Percentiles rank a stretch among this genome's conserved stretches.
Conservation (phyloP, 805 yeast species). For the Yarrowia sp. region DNA sequence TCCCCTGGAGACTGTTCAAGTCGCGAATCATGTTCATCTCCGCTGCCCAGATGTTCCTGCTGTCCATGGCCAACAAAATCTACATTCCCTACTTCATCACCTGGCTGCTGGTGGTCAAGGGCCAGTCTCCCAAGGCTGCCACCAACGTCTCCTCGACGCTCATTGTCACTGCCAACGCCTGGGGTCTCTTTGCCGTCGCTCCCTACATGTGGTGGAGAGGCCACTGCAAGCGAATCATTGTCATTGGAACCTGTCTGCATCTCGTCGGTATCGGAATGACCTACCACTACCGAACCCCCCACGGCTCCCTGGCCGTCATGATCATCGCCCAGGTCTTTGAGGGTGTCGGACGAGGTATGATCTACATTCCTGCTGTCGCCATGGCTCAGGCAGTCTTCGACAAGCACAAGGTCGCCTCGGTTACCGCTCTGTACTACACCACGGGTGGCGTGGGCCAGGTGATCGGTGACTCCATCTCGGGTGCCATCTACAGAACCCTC, state of each 20-base stretch:
- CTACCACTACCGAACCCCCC: constrained; percentile 32
- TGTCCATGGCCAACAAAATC: constrained; percentile 31
- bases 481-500: constrained; percentile 31
- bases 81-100: constrained; percentile 36
- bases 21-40: constrained; percentile 32
- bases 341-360: constrained; percentile 37
- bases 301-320: constrained; percentile 25
- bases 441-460: constrained; percentile 33
- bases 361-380: constrained; percentile 36
- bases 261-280: constrained; percentile 31
- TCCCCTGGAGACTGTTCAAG: constrained; percentile 31
- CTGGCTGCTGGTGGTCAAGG: constrained; percentile 35
- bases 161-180: constrained; percentile 35
- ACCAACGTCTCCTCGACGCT: constrained; percentile 34
- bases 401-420: constrained; percentile 33
- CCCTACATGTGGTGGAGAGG: constrained; percentile 39
- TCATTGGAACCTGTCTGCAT: constrained; percentile 33
- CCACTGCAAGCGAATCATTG: constrained; percentile 29
- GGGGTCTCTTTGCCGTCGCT: constrained; percentile 31
- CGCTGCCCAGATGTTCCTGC: constrained; percentile 34
- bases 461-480: constrained; percentile 28
- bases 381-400: constrained; percentile 37
- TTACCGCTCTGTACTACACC: constrained; percentile 35
- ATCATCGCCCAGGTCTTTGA: constrained; percentile 37
- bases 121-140: constrained; percentile 31